Evolutionary conservation across 2,329 filamentous ascomycete genomes (phyloP), one percentile per base, ranked within the genome.

Genomic region (Xylariaceae sp.): DNA sequence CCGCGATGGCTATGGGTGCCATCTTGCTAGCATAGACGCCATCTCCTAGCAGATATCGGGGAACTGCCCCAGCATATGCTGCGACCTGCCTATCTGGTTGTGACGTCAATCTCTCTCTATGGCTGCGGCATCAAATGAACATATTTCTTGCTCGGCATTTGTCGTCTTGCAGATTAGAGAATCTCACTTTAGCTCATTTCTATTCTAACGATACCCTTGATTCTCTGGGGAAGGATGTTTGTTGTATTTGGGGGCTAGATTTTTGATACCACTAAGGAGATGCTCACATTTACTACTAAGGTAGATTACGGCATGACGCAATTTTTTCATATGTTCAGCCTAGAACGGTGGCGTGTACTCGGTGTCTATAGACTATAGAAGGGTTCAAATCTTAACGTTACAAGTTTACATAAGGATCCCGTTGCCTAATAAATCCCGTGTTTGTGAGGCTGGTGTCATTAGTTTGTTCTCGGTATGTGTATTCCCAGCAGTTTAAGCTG

Each of bases 1-100:
- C 62, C 48, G 61, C 58, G 2, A 37, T 69, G 41, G 67, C 60
- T 10, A 51, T 67, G 30, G 63, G 66, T 21, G 66, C 62, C n/a
- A 54, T 63, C 43, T 40, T 70, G 8, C 39, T 69, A 26, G 59
- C 58, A 2, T 70, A 64, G 61, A 41, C 26, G 24, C 16, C 9
- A n/a, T 21, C 20, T 24, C 16, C 8, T 15, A 24, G 5, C 11
- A 32, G 10, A 18, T 3, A 11, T 8, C 21, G 18, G 10, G 20
- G 27, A 35, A 10, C 20, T 7, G 32, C n/a, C 9, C 27, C 24
- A 11, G 33, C 9, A 32, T 20, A 26, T 39, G 13, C 37, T 13
- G 18, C 21, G 1, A 13, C 8, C 32, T 51, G 18, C 30, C 18
- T 21, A 24, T 41, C 20, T 26, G 16, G n/a, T n/a, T n/a, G n/a